phyloP scores from a whole-genome alignment of 176 grass and related monocot genomes.

The Juncus effusus region DNA sequence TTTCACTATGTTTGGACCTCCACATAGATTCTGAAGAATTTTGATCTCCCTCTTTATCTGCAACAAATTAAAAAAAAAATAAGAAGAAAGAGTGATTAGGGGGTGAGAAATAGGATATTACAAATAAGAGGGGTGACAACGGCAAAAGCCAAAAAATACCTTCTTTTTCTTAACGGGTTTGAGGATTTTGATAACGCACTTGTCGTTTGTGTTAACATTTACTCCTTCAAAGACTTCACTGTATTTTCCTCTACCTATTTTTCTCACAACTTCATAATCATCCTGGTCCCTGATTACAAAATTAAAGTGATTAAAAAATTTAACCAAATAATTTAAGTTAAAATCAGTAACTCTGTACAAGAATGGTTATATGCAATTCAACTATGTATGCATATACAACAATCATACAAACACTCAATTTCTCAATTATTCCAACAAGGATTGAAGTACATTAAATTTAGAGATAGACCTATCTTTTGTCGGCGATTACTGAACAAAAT shows the following conservation, averaged over 20 bases:
- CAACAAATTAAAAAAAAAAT: slow-evolving; percentile 9
- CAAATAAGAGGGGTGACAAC: background rate
- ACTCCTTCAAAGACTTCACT: slow-evolving; percentile 77
- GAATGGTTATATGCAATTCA: too few relatives aligned
- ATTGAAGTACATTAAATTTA: too few relatives aligned
- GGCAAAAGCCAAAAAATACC: slow-evolving; percentile 38
- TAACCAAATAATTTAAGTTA: too few relatives aligned
- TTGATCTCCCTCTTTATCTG: slow-evolving; percentile 85
- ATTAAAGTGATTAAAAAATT: too few relatives aligned
- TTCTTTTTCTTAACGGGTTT: slow-evolving; percentile 87
- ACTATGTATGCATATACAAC: too few relatives aligned
- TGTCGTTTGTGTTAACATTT: slow-evolving; percentile 58
- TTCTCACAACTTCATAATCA: slow-evolving; percentile 68
- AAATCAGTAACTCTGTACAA: too few relatives aligned
- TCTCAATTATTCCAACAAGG: too few relatives aligned
- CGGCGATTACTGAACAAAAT: too few relatives aligned
- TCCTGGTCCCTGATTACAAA: slow-evolving; percentile 57
- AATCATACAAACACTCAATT: too few relatives aligned
- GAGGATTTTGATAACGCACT: slow-evolving; percentile 68
- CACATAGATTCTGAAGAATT: slow-evolving; percentile 80
- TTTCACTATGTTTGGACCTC: slow-evolving; percentile 64
- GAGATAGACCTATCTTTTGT: too few relatives aligned
- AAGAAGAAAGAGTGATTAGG: background rate
- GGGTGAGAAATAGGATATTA: background rate
- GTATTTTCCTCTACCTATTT: slow-evolving; percentile 71